Evolutionary conservation across 495 filamentous ascomycete genomes (phyloP).

Genomic region (Pseudoneurospora amorphoporcata): DNA sequence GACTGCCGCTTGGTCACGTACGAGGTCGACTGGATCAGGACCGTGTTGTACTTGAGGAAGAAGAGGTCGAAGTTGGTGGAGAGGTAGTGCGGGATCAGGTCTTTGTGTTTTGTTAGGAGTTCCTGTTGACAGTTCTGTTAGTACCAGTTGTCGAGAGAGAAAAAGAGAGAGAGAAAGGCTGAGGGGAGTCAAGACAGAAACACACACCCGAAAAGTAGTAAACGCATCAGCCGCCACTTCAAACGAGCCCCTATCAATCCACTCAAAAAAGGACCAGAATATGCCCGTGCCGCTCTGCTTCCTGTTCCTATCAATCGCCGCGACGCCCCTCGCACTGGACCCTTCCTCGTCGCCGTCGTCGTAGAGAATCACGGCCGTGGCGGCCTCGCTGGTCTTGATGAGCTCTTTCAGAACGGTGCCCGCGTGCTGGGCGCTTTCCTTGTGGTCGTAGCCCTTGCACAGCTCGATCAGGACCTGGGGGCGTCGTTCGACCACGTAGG

Average conservation of each 20-base stretch:
- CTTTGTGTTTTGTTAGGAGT: slow-evolving; percentile 88
- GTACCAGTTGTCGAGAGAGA: not conserved
- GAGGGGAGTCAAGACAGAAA: not conserved
- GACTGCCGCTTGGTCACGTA: slow-evolving; percentile 99
- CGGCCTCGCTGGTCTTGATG: slow-evolving; percentile 71
- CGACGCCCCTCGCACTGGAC: slow-evolving; percentile 43
- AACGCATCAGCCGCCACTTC: slow-evolving; percentile 97
- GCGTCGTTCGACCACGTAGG: slow-evolving; percentile 71
- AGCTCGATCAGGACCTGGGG: slow-evolving; percentile 81
- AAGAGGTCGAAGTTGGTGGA: slow-evolving; percentile 81
- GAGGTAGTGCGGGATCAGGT: slow-evolving; percentile 75
- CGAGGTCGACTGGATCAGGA: slow-evolving; percentile 81
- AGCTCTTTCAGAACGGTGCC: slow-evolving; percentile 86
- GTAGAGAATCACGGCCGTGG: slow-evolving; percentile 82
- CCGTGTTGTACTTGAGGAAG: slow-evolving; percentile 78
- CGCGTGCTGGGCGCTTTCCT: slow-evolving; percentile 87
- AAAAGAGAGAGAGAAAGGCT: not conserved
- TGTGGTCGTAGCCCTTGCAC: slow-evolving; percentile 79
- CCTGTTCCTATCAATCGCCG: slow-evolving; percentile 54
- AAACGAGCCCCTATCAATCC: slow-evolving; percentile 90
- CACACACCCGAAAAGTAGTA: slow-evolving; percentile 79
- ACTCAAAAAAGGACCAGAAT: slow-evolving; percentile 97
- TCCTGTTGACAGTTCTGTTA: slow-evolving; percentile 43
- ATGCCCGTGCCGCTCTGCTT: slow-evolving; percentile 66
- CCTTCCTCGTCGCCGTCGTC: slow-evolving; percentile 62